Evolutionary conservation across 179 eudicot species (phyloP).

Genomic region (Beta macrorhiza): DNA sequence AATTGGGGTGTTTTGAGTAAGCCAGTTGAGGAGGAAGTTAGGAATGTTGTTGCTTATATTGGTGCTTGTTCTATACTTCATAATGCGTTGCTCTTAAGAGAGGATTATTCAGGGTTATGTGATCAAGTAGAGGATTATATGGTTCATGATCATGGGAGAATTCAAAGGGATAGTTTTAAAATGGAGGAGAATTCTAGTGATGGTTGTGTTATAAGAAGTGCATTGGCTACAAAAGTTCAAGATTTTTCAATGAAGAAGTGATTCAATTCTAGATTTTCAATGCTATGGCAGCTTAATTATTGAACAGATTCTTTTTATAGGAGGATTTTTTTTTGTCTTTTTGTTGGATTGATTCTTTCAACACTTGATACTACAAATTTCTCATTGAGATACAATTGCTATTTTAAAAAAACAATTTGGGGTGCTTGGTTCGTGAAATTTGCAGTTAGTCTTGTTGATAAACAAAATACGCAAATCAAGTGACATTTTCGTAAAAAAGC

Average conservation of each 20-base stretch:
- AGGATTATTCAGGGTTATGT: constrained; percentile 64
- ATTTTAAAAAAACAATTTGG: not conserved
- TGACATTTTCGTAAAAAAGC: too few species aligned
- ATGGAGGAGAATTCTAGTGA: constrained; percentile 29
- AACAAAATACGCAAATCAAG: too few species aligned
- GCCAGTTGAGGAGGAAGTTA: constrained; percentile 56
- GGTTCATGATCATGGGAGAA: constrained; percentile 15
- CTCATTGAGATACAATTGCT: not conserved
- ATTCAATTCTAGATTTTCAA: constrained; percentile 8
- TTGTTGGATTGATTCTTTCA: constrained; percentile 23
- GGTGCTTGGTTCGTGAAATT: not conserved
- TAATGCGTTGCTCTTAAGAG: constrained; percentile 73
- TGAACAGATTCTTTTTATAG: constrained; percentile 16
- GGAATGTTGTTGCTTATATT: constrained; percentile 65
- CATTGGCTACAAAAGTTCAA: constrained; percentile 54
- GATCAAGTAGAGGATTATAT: constrained; percentile 26
- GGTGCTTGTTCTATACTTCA: constrained; percentile 92
- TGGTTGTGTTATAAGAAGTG: constrained; percentile 42
- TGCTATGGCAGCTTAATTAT: not conserved
- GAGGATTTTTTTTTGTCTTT: not conserved
- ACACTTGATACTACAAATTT: constrained; percentile 16
- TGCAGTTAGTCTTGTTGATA: too few species aligned
- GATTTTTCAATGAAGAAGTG: constrained; percentile 18
- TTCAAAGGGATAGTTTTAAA: constrained; percentile 13
- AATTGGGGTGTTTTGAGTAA: constrained; percentile 71